phyloP scores from a whole-genome alignment of 768 basidiomycete genomes.

The Suillus fuscotomentosus region DNA sequence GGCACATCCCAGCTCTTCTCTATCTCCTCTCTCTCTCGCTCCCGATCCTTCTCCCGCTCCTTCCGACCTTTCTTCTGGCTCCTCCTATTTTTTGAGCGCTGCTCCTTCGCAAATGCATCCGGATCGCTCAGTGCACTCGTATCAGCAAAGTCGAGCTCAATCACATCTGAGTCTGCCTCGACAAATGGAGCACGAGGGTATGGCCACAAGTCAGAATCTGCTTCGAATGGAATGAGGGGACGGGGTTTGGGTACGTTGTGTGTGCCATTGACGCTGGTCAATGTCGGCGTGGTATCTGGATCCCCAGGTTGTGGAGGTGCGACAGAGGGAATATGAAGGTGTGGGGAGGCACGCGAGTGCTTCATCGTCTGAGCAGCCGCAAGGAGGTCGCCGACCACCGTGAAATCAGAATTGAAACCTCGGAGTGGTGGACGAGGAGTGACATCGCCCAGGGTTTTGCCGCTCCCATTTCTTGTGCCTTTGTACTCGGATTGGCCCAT shows the following conservation, averaged over 20 bases:
- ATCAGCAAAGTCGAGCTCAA: conserved; percentile 76
- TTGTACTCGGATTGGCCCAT: conserved; percentile 16
- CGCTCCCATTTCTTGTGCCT: conserved; percentile 12
- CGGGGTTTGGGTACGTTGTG: conserved; percentile 29
- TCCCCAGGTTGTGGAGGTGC: conserved; percentile 11
- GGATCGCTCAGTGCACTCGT: conserved; percentile 72
- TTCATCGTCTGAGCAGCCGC: conserved; percentile 18
- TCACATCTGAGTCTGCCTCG: conserved; percentile 51
- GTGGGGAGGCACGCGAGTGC: conserved; percentile 5
- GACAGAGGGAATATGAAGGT: neutral
- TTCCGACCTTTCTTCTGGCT: conserved; percentile 23
- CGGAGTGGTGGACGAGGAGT: conserved; percentile 56
- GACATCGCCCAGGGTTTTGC: conserved; percentile 44
- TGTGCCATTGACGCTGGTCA: conserved; percentile 10
- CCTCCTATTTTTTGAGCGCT: conserved; percentile 25
- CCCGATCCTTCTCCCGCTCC: conserved; percentile 33
- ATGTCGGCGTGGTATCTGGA: conserved; percentile 9
- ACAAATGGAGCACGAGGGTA: conserved; percentile 51
- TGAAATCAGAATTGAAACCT: conserved; percentile 33
- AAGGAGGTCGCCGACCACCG: conserved; percentile 27
- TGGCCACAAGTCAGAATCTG: conserved; percentile 71
- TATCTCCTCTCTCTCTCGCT: conserved; percentile 45
- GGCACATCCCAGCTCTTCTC: conserved; percentile 66
- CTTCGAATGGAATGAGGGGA: conserved; percentile 57
- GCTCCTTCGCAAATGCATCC: conserved; percentile 45